A percentile compares a stretch with the other conserved stretches of the same genome.
These are phyloP conservation scores for Cardiosporidium cionae DNA, from an alignment of 169 alveolate genomes.

Conservation along the genomic window DNA sequence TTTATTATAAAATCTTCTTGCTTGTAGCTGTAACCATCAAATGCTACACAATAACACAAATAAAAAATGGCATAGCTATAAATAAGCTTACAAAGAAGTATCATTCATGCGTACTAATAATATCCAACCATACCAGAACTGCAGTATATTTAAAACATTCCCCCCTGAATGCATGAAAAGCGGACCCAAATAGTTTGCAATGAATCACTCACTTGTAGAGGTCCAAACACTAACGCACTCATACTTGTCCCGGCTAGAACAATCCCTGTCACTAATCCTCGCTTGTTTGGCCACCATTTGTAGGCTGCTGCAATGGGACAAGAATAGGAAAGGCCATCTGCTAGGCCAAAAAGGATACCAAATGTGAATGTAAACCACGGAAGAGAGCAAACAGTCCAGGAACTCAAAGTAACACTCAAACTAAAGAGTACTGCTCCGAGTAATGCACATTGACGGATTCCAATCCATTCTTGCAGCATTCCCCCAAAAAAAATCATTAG, in stretches of 20 bases:
- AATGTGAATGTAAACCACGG: not conserved
- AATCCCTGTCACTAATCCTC: not conserved
- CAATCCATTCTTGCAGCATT: not conserved
- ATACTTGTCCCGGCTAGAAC: not conserved
- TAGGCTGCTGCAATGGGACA: not conserved
- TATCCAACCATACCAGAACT: no score
- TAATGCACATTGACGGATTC: not conserved
- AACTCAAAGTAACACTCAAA: not conserved
- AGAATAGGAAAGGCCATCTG: not conserved
- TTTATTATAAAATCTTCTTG: no score
- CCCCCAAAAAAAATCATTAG: not conserved
- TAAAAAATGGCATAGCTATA: no score
- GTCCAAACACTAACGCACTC: not conserved
- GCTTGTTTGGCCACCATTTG: conserved; percentile 1
- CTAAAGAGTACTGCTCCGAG: not conserved
- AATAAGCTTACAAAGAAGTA: no score
- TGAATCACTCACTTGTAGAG: no score
- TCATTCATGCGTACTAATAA: no score
- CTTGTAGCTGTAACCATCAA: no score
- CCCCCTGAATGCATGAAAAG: no score
- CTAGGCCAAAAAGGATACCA: conserved; percentile 1
- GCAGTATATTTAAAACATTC: no score
- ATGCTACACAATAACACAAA: no score
- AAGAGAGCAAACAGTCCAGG: not conserved
- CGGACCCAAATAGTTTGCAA: no score